These are phyloP conservation scores for Russula sp. DNA, from an alignment of 768 basidiomycete species.

Conservation along the genomic window DNA sequence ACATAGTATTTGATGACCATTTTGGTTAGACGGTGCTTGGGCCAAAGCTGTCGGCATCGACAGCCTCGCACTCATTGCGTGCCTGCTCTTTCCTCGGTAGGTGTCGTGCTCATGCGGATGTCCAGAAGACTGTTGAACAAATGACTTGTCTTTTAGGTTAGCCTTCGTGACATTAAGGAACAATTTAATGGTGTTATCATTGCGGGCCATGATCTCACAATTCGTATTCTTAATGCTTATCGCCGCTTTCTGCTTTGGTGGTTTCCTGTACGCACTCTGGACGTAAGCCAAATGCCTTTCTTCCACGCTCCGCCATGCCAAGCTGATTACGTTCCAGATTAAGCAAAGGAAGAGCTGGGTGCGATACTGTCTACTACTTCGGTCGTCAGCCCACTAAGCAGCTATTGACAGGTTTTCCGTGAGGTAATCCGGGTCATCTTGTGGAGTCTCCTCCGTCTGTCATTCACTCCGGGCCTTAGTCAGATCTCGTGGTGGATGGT, in stretches of 20 bases:
- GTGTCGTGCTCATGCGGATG: not conserved
- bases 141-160: conserved; percentile 47
- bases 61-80: conserved; percentile 83
- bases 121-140: conserved; percentile 1
- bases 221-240: conserved; percentile 82
- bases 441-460: not conserved
- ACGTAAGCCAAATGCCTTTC: conserved; percentile 55
- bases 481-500: conserved; percentile 95
- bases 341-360: conserved; percentile 60
- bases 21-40: conserved; percentile 49
- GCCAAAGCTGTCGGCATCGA: conserved; percentile 73
- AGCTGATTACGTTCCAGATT: conserved; percentile 44
- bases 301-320: not conserved
- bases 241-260: conserved; percentile 86
- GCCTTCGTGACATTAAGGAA: conserved; percentile 88
- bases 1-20: not conserved
- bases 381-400: not conserved
- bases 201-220: conserved; percentile 91
- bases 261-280: conserved; percentile 91
- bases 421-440: conserved; percentile 36
- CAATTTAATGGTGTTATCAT: conserved; percentile 73
- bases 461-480: conserved; percentile 34
- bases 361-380: conserved; percentile 30
- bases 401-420: conserved; percentile 33
- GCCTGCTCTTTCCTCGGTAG: conserved; percentile 87